phyloP scores from a whole-genome alignment of 1,284 basidiomycete genomes.

The Porodaedalea pini region DNA sequence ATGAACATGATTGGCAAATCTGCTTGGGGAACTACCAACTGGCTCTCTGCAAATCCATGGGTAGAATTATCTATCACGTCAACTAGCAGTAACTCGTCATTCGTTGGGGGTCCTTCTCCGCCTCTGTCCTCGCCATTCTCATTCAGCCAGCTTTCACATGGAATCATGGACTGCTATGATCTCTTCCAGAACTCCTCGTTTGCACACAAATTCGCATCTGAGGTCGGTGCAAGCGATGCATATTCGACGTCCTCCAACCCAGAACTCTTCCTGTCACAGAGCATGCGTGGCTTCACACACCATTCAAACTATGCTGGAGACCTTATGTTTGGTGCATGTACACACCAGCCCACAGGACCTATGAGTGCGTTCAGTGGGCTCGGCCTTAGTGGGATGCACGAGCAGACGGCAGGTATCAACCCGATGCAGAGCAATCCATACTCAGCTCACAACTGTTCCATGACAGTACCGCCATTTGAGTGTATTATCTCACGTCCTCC shows the following conservation, averaged over 20 bases:
- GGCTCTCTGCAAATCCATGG: constrained; percentile 76
- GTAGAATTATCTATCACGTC: constrained; percentile 51
- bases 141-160: constrained; percentile 58
- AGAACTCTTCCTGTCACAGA: constrained; percentile 48
- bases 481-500: constrained; percentile 16
- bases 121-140: constrained; percentile 49
- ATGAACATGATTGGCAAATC: constrained; percentile 70
- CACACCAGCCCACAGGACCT: constrained; percentile 52
- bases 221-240: constrained; percentile 55
- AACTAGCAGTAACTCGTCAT: constrained; percentile 44
- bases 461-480: constrained; percentile 56
- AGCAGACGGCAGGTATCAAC: constrained; percentile 42
- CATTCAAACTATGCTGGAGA: constrained; percentile 80
- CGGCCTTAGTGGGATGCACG: constrained; percentile 44
- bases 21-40: constrained; percentile 76
- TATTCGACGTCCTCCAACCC: constrained; percentile 67
- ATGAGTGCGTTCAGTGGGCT: constrained; percentile 34
- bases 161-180: constrained; percentile 78
- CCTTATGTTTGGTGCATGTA: constrained; percentile 72
- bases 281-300: constrained; percentile 71
- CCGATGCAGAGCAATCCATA: constrained; percentile 40
- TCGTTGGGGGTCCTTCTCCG: constrained; percentile 31
- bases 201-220: constrained; percentile 56
- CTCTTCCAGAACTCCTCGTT: constrained; percentile 51
- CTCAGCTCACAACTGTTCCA: constrained; percentile 43